Evolutionary conservation across 768 basidiomycete genomes (phyloP), one percentile per base, ranked within the genome.

Genomic region (Tricholomella constricta): DNA sequence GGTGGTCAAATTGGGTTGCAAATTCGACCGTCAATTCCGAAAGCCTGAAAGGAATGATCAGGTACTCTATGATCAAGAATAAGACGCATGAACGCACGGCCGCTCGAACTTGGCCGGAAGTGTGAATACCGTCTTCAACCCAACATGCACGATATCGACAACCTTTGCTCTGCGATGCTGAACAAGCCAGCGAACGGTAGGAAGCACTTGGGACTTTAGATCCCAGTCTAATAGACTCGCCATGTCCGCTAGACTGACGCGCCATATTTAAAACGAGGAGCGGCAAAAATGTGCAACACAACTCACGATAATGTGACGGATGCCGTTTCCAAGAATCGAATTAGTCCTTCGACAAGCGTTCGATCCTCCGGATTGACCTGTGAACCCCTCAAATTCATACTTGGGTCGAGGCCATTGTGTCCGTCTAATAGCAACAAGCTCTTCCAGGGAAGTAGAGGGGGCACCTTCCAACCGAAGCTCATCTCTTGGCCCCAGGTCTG

Each of bases 181-280:
- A 26, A 98, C 89, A 26, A 99, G 78, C 82, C 94, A 94, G 15
- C 92, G 83, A 8, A 96, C 95, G n/a, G 90, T 84, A 0, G 94
- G 91, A 63, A 89, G 91, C 0, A 96, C 79, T 61, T 96, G 91
- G 0, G 81, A 75, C 59, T 92, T 85, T 6, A 92, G 72, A 58
- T 94, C 86, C 84, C 91, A 91, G 52, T 93, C 91, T 35, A 95
- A 72, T 31, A 91, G 65, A 63, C 78, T 85, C 2, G 88, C 88
- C 78, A 94, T 85, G 58, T 93, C 91, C 12, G 83, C 83, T 29
- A 94, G 75, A 40, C 89, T 91, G 57, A 23, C 19, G 6, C 38
- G n/a, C n/a, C n/a, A 22, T 29, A 57, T 27, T 42, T 58, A 20
- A 47, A 45, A 9, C 17, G 36, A 31, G 45, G 23, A 37, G 29